Base-by-base conservation (phyloP, 2,329 filamentous ascomycete species). In the Phialophora verrucosa region DNA sequence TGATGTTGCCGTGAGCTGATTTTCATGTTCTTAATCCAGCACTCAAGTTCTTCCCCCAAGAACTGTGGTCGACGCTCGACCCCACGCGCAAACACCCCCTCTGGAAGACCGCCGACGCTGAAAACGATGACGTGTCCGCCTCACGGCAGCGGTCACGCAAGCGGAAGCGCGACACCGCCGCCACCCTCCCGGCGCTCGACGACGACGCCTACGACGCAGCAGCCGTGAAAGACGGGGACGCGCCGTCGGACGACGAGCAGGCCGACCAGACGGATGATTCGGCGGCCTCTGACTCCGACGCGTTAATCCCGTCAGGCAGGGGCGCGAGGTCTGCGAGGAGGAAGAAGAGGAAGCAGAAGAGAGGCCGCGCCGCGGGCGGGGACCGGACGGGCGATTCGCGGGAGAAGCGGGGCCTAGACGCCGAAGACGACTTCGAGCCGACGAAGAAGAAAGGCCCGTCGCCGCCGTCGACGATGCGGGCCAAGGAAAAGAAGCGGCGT, bases 11-110 rank as follows among this genome's bases (percentile, higher is more conserved):
- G 17, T 44, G 38, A 44, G 38, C 38, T 44, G n/a, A 35, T 47
- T 20, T 20, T 59, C 1, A 31, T 27, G n/a, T 44, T 32, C 4
- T 1, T 44, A 3, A n/a, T n/a, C 38, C 51, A 69, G 85, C 84
- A 47, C 80, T 85, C 70, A 80, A 83, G 60, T 83, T 86, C 68
- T 89, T 88, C 70, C 87, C 87, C 0, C 78, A 82, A 47, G 85
- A 88, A 71, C 77, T 89, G 17, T 86, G 84, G 79, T 76, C 79
- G 2, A 82, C 82, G 2, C 79, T 89, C 12, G 84, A 85, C 70
- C 80, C 81, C 5, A 77, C 75, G 53, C 81, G 75, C 70, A 78
- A 75, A 74, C 64, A 76, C 65, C 75, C 69, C 57, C 76, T 73
- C 66, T 75, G 71, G 67, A 73, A 72, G 67, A 73, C 76, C 57